Evolutionary conservation across 768 basidiomycete species (phyloP).

Genomic region (Mycena filopes): DNA sequence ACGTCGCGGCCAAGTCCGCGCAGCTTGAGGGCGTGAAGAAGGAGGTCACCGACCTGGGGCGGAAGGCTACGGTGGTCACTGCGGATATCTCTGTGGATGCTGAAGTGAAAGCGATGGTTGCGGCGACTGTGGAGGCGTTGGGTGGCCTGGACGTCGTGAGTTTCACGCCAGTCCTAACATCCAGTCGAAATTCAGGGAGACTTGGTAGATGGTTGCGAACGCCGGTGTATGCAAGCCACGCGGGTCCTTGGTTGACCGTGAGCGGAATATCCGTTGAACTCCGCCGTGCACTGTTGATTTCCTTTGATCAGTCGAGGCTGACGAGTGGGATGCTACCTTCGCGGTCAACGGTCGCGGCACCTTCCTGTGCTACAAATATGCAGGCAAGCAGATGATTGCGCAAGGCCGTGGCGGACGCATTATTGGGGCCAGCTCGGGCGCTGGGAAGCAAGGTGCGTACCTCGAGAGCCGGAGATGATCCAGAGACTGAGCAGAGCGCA

Average conservation of each 20-base stretch:
- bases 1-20: constrained; percentile 32
- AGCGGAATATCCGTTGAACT: background rate
- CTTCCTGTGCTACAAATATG: constrained; percentile 51
- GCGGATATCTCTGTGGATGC: constrained; percentile 38
- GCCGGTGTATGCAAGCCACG: constrained; percentile 31
- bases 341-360: constrained; percentile 44
- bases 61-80: constrained; percentile 1
- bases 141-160: constrained; percentile 32
- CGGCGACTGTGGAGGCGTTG: constrained; percentile 13
- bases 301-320: constrained; percentile 6
- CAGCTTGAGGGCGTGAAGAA: constrained; percentile 30
- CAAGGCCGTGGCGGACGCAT: constrained; percentile 50
- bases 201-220: constrained; percentile 40
- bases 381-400: constrained; percentile 48
- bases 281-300: background rate
- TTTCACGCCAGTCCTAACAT: background rate
- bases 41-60: constrained; percentile 34
- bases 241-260: constrained; percentile 28
- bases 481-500: too few relatives aligned
- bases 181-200: too few relatives aligned
- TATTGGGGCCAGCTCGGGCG: constrained; percentile 40
- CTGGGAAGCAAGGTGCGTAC: constrained; percentile 22
- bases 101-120: constrained; percentile 37
- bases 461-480: too few relatives aligned
- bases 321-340: constrained; percentile 39